Base-by-base conservation (phyloP, 306 rosid species). In the Medicago arabica region DNA sequence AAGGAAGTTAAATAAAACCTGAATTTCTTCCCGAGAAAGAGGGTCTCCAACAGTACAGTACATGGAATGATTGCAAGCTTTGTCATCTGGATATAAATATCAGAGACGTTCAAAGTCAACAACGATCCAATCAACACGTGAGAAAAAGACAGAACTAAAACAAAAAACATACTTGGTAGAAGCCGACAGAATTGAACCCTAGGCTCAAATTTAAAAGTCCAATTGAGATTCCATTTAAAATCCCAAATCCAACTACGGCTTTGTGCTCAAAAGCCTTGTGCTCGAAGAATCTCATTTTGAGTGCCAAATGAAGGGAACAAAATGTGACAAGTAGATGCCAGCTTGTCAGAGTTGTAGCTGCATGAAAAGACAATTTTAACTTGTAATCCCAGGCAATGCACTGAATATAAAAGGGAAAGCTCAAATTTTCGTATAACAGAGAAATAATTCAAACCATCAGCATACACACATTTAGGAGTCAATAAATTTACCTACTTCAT, bases 41-140 rank as follows among this genome's bases (percentile, higher is more conserved):
- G 80, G 78, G 97, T 95, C 90, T 95, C 98, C 97, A 95, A 88
- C 73, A 95, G 78, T 59, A 95, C 96, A 72, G 98, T 95, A 71
- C 98, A 95, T 50, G 98, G 98, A 79, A 95, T 95, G 93, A 95
- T 95, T 65, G 97, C 98, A 87, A 95, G 88, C 91, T 95, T 95
- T 38, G 96, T 95, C 98, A 95, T 95, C 98, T 95, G 89, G 61
- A 79, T 47, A 63, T 75, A 80, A 71, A 84, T 65, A 75, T 67
- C 79, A 73, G 54, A 64, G 72, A 18, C 34, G 10, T 49, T 88
- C 69, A 80, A 74, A 84, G 51, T 69, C 67, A 65, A 57, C 31
- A 77, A 67, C 16, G 60, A 66, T 13, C 65, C 28, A 75, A 74
- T 55, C 38, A 81, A 49, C 57, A 21, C 8, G 23, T 17, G 77